phyloP scores from a whole-genome alignment of 2,329 filamentous ascomycete genomes.

The Colletotrichum neosansevieriae region DNA sequence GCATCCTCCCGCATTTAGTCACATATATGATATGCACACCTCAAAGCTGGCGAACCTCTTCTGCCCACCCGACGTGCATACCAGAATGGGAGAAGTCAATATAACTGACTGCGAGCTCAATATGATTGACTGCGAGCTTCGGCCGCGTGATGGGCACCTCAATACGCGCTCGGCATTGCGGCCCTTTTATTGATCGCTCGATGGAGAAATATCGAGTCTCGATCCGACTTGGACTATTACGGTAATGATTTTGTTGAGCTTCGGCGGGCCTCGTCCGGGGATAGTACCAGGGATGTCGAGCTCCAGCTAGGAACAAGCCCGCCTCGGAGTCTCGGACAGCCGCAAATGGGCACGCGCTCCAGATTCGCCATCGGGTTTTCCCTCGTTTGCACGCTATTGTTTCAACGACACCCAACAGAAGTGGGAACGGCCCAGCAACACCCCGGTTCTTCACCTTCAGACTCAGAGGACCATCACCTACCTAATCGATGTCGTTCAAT shows the following conservation, averaged over 20 bases:
- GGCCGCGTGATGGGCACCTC: constrained; percentile 27
- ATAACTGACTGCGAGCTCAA: no score
- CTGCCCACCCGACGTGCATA: no score
- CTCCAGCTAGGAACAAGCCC: not conserved
- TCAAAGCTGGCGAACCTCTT: not conserved
- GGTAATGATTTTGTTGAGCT: constrained; percentile 31
- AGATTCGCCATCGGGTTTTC: constrained; percentile 15
- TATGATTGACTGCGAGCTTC: no score
- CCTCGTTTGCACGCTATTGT: constrained; percentile 22
- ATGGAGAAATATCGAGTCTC: constrained; percentile 1
- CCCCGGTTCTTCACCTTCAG: constrained; percentile 21
- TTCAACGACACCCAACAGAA: constrained; percentile 34
- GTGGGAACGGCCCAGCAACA: constrained; percentile 27
- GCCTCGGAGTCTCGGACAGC: constrained; percentile 1
- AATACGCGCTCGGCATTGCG: constrained; percentile 9
- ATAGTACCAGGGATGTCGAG: not conserved
- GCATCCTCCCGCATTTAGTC: constrained; percentile 30
- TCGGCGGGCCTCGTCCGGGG: constrained; percentile 26
- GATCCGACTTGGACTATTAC: not conserved
- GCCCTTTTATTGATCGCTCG: not conserved
- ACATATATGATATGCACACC: constrained; percentile 18
- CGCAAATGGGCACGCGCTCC: constrained; percentile 9
- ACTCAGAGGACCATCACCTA: constrained; percentile 8
- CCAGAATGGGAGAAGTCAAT: no score
- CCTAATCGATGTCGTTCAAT: no score